A percentile compares a stretch with the other conserved stretches of the same genome.
These are phyloP conservation scores for Fusarium pseudonygamai DNA, from an alignment of 2,329 filamentous ascomycete species.

Conservation along the genomic window DNA sequence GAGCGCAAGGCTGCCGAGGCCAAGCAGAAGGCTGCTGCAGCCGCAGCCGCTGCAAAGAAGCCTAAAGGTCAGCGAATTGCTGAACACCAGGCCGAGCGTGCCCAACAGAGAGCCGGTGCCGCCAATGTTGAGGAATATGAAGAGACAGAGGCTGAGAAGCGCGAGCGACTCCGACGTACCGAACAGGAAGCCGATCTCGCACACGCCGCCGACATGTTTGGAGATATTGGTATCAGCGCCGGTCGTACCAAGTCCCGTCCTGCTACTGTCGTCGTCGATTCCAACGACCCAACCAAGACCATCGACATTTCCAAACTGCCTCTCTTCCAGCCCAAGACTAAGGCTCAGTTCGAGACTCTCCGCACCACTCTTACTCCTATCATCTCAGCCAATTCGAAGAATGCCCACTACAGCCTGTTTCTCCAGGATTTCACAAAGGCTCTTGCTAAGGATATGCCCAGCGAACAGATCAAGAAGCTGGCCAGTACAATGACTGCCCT, in stretches of 20 bases:
- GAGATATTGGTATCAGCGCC: conserved; percentile 72
- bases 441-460: conserved; percentile 85
- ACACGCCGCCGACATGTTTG: conserved; percentile 92
- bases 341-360: conserved; percentile 84
- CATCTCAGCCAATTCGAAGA: conserved; percentile 78
- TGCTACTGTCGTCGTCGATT: conserved; percentile 73
- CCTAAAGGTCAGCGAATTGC: conserved; percentile 86
- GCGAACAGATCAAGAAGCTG: conserved; percentile 97
- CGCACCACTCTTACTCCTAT: conserved; percentile 83
- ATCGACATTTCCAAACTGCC: conserved; percentile 83
- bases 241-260: conserved; percentile 75
- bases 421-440: conserved; percentile 91
- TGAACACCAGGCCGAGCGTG: conserved; percentile 74
- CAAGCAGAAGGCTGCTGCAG: conserved; percentile 89
- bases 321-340: conserved; percentile 89
- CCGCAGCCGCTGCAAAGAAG: conserved; percentile 91
- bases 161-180: conserved; percentile 77
- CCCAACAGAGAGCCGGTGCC: conserved; percentile 61
- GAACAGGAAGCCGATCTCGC: conserved; percentile 90
- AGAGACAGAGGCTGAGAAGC: conserved; percentile 76
- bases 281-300: conserved; percentile 77
- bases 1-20: conserved; percentile 84
- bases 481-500: conserved; percentile 87
- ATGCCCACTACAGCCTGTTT: conserved; percentile 90
- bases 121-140: conserved; percentile 71